phyloP scores from a whole-genome alignment of 2,329 filamentous ascomycete species.

The Fusarium oligoseptatum region DNA sequence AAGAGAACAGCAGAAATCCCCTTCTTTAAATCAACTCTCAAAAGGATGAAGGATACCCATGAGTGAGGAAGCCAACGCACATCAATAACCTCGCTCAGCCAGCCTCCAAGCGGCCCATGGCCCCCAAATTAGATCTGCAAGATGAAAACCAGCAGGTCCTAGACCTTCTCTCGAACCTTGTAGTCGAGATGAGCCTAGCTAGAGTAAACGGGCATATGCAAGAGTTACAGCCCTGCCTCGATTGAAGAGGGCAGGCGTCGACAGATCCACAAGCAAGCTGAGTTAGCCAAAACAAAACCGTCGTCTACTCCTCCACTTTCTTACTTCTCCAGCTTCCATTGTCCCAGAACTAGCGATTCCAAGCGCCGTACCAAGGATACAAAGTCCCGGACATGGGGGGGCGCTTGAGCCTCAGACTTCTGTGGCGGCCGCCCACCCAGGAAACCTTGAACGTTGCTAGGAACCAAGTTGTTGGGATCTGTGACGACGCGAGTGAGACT shows the following conservation, averaged over 20 bases:
- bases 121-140: constrained; percentile 11
- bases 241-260: not conserved
- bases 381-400: not conserved
- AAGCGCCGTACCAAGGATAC: not conserved
- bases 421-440: not conserved
- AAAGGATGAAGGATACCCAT: not conserved
- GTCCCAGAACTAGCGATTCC: not conserved
- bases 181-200: not conserved
- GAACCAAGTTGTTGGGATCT: not conserved
- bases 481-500: not conserved
- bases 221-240: not conserved
- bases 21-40: not conserved
- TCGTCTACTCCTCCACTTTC: not conserved
- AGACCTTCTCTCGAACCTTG: not conserved
- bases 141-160: not conserved
- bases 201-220: not conserved
- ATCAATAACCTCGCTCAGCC: not conserved
- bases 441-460: not conserved
- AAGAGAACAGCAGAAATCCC: not conserved
- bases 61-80: not conserved
- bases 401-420: constrained; percentile 6
- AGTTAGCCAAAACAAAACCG: not conserved
- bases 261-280: not conserved
- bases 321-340: constrained; percentile 11
- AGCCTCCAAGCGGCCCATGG: not conserved